These are phyloP conservation scores for Dryas drummondii DNA, from an alignment of 306 rosid species.

Conservation along the genomic window DNA sequence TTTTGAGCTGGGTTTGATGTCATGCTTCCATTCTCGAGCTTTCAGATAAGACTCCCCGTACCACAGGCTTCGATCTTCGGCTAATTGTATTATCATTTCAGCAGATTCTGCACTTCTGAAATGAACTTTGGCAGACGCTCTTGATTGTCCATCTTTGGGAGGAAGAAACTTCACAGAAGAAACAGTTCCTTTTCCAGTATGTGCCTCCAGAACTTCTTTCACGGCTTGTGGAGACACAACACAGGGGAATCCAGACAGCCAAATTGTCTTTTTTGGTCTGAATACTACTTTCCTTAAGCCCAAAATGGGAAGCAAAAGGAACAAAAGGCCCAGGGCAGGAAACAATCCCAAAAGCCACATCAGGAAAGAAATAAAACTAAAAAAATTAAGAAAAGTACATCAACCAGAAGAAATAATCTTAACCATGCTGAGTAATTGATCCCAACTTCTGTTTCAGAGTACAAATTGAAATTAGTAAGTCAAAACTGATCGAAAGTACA, in stretches of 20 bases:
- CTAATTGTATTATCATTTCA: constrained; percentile 33
- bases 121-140: constrained; percentile 37
- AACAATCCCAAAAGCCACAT: no score
- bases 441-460: neutral
- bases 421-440: constrained; percentile 27
- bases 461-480: neutral
- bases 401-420: neutral
- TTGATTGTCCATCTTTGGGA: constrained; percentile 21
- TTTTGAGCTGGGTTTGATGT: neutral
- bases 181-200: constrained; percentile 45
- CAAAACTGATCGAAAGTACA: neutral
- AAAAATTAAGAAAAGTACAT: no score
- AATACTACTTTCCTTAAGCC: no score
- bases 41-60: constrained; percentile 18
- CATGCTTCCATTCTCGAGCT: neutral
- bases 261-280: constrained; percentile 20
- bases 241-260: constrained; percentile 40
- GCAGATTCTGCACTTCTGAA: constrained; percentile 34
- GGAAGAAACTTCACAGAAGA: constrained; percentile 25
- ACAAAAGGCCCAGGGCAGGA: no score
- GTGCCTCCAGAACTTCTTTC: constrained; percentile 37
- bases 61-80: neutral
- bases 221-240: constrained; percentile 30
- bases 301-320: no score
- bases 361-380: no score